phyloP scores from a whole-genome alignment of 192 early-diverging fungal genomes.

The Backusella macrospora region DNA sequence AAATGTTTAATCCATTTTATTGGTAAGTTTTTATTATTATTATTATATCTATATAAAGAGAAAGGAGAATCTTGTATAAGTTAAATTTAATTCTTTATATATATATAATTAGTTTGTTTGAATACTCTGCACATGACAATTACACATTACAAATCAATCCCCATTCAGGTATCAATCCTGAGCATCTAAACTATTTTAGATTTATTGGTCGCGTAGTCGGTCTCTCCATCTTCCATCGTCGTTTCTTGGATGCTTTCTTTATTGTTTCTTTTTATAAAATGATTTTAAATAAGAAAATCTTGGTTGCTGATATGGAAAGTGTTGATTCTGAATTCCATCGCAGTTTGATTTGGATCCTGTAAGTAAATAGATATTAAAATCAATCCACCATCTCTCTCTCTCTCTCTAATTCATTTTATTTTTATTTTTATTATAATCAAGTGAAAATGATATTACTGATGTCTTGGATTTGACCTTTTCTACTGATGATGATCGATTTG shows the following conservation, averaged over 20 bases:
- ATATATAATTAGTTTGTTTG: conserved; percentile 73
- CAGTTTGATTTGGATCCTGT: conserved; percentile 92
- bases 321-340: conserved; percentile 92
- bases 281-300: conserved; percentile 89
- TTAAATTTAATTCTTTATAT: too few relatives aligned
- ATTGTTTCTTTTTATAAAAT: conserved; percentile 97
- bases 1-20: conserved; percentile 96
- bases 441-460: conserved; percentile 87
- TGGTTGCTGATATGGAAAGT: conserved; percentile 91
- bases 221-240: conserved; percentile 94
- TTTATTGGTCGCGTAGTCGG: conserved; percentile 98
- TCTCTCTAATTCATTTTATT: background rate
- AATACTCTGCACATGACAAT: conserved; percentile 97
- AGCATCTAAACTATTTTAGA: conserved; percentile 97
- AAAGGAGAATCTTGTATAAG: too few relatives aligned
- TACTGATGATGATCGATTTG: conserved; percentile 92
- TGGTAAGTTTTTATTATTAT: too few relatives aligned
- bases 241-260: conserved; percentile 96
- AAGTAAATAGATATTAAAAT: conserved; percentile 37
- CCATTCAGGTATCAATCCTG: conserved; percentile 91
- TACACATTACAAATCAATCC: conserved; percentile 99
- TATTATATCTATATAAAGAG: too few relatives aligned
- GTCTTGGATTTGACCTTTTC: conserved; percentile 88
- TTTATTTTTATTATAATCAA: conserved; percentile 12
- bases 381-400: background rate